Percentiles rank a stretch among this genome's conserved stretches.
Conservation (phyloP, 257 asterid genomes). For the Capsicum baccatum region DNA sequence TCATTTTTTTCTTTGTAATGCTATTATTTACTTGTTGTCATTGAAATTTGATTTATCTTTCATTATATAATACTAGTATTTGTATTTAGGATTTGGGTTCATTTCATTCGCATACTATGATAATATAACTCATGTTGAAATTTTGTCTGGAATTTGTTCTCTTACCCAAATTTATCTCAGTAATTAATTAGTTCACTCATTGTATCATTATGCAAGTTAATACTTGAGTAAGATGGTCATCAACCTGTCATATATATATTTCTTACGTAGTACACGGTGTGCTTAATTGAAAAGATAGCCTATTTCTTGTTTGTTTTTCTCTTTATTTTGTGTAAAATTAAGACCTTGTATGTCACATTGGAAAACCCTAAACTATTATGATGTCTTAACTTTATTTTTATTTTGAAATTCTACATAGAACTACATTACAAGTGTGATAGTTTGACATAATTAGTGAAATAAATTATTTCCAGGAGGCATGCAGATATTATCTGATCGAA, state of each 20-base stretch:
- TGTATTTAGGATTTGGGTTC: too few relatives aligned
- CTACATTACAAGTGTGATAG: neutral
- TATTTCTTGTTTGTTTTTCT: neutral
- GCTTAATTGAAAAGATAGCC: neutral
- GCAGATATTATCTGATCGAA: constrained; percentile 85
- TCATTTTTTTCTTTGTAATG: too few relatives aligned
- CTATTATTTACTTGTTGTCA: too few relatives aligned
- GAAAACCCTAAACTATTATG: neutral
- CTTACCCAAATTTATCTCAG: neutral
- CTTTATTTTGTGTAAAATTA: constrained; percentile 5
- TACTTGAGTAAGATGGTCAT: constrained; percentile 2
- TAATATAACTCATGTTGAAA: neutral
- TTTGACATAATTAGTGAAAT: neutral
- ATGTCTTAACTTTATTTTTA: constrained; percentile 1
- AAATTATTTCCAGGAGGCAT: constrained; percentile 71
- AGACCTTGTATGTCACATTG: neutral
- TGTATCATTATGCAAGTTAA: neutral
- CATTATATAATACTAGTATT: too few relatives aligned
- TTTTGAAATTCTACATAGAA: constrained; percentile 6
- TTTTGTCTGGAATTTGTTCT: neutral
- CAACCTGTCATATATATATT: neutral
- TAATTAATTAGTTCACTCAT: neutral
- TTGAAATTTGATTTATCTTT: too few relatives aligned
- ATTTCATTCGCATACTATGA: neutral
- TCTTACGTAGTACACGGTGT: neutral